Base-by-base conservation (phyloP, 768 basidiomycete genomes). In the Termitomyces sp. region DNA sequence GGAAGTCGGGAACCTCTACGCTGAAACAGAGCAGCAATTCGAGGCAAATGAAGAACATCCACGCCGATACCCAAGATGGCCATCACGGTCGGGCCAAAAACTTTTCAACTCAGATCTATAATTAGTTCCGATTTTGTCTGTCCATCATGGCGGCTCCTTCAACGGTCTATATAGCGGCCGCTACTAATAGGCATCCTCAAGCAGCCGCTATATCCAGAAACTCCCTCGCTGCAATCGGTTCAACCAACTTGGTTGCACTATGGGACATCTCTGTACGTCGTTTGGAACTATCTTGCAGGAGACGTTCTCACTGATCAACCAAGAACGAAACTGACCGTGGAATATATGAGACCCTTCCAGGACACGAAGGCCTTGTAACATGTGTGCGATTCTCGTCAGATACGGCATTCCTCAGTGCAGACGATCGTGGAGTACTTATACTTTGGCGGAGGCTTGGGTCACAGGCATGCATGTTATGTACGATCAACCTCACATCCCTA, bases 291-390 rank as follows among this genome's bases (percentile, higher is more conserved):
- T 28, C 18, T 41, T n/a, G 3, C 18, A 32, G 35, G 24, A 28
- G 43, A 57, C 22, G 14, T 5, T 32, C 54, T 61, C 24, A 66
- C 46, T 28, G 18, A 24, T 62, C 33, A 8, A 45, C 49, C 22
- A 61, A 90, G 87, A 76, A 79, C 57, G 62, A 67, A 16, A 54
- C 63, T 11, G 82, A 84, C 62, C 68, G 67, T 46, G 87, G 90
- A 1, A 77, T 95, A 30, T 73, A 74, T 20, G 72, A 79, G 55
- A 95, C 92, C 1, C 77, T 98, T 6, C 81, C 86, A 1, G 92
- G 87, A 3, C 93, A 95, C 65, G 71, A 81, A 47, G 85, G 84
- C 10, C 66, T 82, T 18, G 82, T 98, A 22, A 94, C 94, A 22
- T 88, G 85, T 47, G 79, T 94, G 46, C 84, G 83, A 46, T 94